A percentile compares a stretch with the other conserved stretches of the same genome.
Evolutionary conservation across 495 filamentous ascomycete species (phyloP).

Genomic region (Penicillium taxi): DNA sequence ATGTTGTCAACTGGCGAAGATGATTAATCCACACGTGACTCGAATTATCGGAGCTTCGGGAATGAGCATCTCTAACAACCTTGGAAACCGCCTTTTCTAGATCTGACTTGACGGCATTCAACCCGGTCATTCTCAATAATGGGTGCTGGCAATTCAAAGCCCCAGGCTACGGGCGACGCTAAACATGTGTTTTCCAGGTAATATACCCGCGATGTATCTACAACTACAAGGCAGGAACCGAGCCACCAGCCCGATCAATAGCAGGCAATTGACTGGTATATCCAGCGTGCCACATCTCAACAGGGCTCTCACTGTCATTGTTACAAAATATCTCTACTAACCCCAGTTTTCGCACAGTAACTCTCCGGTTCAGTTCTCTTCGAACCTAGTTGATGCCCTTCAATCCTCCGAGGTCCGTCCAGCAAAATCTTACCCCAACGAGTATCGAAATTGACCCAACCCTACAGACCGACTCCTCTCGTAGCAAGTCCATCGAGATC

Average conservation of each 20-base stretch:
- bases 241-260: constrained; percentile 2
- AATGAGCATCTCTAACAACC: constrained; percentile 9
- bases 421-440: background rate
- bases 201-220: constrained; percentile 1
- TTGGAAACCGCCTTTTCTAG: constrained; percentile 16
- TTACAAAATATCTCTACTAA: background rate
- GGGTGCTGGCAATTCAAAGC: constrained; percentile 48
- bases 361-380: constrained; percentile 78
- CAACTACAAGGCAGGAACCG: constrained; percentile 9
- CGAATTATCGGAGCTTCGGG: constrained; percentile 22
- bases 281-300: background rate
- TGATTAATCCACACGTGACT: constrained; percentile 17
- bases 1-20: background rate
- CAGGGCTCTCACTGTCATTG: background rate
- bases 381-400: constrained; percentile 71
- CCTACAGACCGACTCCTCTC: constrained; percentile 76
- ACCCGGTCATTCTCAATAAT: constrained; percentile 25
- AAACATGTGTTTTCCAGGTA: constrained; percentile 50
- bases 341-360: constrained; percentile 45
- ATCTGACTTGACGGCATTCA: constrained; percentile 12
- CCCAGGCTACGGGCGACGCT: constrained; percentile 39
- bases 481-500: constrained; percentile 73
- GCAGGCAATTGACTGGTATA: constrained; percentile 9
- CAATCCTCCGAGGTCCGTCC: constrained; percentile 70
- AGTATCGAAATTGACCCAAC: too few species aligned